Conservation (phyloP, 805 yeast species). For the Pichia nanzhaoensis region DNA sequence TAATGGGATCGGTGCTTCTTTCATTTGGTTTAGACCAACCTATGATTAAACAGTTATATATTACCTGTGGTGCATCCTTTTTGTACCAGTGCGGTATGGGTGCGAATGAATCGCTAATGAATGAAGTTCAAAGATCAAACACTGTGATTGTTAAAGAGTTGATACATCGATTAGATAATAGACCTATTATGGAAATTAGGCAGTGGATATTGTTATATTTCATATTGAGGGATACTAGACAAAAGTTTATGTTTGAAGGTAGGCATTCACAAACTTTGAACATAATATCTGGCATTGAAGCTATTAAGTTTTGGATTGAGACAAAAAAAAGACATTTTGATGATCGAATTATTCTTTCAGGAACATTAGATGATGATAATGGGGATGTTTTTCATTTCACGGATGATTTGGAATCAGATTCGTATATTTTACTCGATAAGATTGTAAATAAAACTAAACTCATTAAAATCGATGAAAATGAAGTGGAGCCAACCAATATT, state of each 20-base stretch:
- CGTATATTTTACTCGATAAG: slow-evolving; percentile 8
- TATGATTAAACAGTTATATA: slow-evolving; percentile 29
- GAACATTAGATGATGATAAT: background rate
- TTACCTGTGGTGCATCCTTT: slow-evolving; percentile 37
- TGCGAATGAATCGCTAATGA: slow-evolving; percentile 19
- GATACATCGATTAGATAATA: slow-evolving; percentile 18
- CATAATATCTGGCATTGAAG: slow-evolving; percentile 32
- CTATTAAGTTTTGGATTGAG: slow-evolving; percentile 28
- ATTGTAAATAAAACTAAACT: slow-evolving; percentile 2
- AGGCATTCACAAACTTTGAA: slow-evolving; percentile 29
- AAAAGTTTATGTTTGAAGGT: slow-evolving; percentile 29
- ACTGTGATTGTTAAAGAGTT: slow-evolving; percentile 14
- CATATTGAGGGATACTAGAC: slow-evolving; percentile 34
- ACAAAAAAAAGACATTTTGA: background rate
- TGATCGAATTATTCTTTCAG: too few species aligned
- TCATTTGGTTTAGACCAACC: slow-evolving; percentile 30
- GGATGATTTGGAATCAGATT: background rate
- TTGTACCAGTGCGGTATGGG: slow-evolving; percentile 15
- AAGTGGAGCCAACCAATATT: background rate
- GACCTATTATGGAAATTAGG: slow-evolving; percentile 28
- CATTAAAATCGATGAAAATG: background rate
- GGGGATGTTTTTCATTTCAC: background rate
- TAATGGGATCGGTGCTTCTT: slow-evolving; percentile 35
- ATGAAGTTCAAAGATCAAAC: slow-evolving; percentile 16
- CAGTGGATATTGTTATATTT: slow-evolving; percentile 38